A percentile compares a stretch with the other conserved stretches of the same genome.
phyloP scores from a whole-genome alignment of 179 eudicot genomes.

The Heliamphora pulchella region DNA sequence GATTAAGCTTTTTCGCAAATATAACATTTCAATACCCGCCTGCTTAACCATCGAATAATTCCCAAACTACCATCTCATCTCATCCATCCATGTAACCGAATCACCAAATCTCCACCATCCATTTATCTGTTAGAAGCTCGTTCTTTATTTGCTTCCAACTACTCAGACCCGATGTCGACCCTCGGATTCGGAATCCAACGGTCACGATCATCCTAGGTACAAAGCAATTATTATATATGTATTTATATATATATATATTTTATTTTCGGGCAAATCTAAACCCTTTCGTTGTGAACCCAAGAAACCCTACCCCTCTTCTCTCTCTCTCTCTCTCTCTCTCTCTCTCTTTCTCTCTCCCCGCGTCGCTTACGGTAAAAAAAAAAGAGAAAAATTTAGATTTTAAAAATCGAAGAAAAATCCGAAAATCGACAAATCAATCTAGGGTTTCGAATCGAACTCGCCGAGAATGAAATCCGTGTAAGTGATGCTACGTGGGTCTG shows the following conservation, averaged over 20 bases:
- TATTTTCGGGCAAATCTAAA: neutral
- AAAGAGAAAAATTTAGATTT: neutral
- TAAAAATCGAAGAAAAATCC: slow-evolving; percentile 9
- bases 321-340: slow-evolving; percentile 15
- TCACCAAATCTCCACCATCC: neutral
- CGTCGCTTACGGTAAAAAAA: slow-evolving; percentile 17
- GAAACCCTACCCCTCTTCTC: slow-evolving; percentile 21
- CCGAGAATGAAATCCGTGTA: neutral
- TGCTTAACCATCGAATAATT: neutral
- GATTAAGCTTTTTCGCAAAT: neutral
- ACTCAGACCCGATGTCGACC: slow-evolving; percentile 5
- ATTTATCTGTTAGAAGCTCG: neutral
- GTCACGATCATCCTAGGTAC: neutral
- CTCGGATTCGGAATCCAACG: neutral
- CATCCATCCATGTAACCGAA: neutral
- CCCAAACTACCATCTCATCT: neutral
- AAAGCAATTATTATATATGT: too few species aligned
- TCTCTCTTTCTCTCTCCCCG: too few species aligned
- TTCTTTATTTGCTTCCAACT: slow-evolving; percentile 9
- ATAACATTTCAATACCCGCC: neutral
- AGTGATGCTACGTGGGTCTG: slow-evolving; percentile 3
- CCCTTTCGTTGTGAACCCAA: slow-evolving; percentile 9
- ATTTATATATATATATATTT: neutral
- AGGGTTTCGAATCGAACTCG: slow-evolving; percentile 34
- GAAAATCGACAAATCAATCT: slow-evolving; percentile 22